Evolutionary conservation across 306 rosid species (phyloP), one percentile per base, ranked within the genome.

Genomic region (Rosa lucieae): DNA sequence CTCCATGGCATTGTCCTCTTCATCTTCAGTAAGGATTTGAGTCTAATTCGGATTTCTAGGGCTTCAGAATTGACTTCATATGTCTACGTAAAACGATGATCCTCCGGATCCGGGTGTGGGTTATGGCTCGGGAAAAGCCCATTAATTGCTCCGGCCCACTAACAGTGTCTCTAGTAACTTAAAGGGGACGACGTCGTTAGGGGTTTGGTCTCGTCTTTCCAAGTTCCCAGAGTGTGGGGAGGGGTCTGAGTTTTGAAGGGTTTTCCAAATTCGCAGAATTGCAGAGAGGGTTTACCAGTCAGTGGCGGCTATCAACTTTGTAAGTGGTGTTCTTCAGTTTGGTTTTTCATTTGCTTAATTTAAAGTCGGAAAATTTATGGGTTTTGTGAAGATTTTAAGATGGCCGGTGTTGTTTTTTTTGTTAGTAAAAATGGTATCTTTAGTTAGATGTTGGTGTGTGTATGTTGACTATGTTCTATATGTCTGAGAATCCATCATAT

Each of bases 231-330:
- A 59, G 44, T 23, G 79, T 65, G 51, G 21, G 76, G 61, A 6
- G 78, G 10, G 78, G 10, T 2, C 51, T 9, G 37, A 7, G 53
- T 10, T 69, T 67, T 43, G 20, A 43, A 43, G 73, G 52, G 73
- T 59, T 75, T 63, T 13, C 78, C 69, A 13, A 14, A 61, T 15
- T 75, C 32, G 47, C 79, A 37, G 71, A 75, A 47, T 18, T 75
- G 79, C 44, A 26, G 46, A 59, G 46, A 23, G 70, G 20, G 6
- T 44, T 32, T 44, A 8, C 44, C 8, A 7, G 2, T 43, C 79
- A 10, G 59, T 46, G 79, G 79, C 79, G 71, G 79, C 71, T 8
- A 29, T 29, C n/a, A 17, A 11, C 70, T 65, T 12, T 65, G 70
- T 65, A 65, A 65, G 70, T 63, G 66, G 69, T 32, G 42, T 63